phyloP scores from a whole-genome alignment of 805 yeast species.

The Tetrapisispora pingtungensis region DNA sequence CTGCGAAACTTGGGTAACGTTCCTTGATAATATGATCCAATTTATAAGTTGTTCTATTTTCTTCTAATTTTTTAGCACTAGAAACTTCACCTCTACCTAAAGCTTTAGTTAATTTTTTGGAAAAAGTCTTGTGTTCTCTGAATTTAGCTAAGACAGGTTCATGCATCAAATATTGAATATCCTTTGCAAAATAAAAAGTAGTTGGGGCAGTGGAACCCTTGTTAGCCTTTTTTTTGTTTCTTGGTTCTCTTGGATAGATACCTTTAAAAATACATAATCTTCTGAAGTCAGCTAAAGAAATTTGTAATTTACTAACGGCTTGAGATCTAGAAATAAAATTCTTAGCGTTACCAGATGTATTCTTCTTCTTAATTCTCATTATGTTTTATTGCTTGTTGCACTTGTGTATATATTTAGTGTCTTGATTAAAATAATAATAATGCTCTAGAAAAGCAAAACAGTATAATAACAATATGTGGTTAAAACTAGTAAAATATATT shows the following conservation, averaged over 20 bases:
- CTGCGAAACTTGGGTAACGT: slow-evolving; percentile 87
- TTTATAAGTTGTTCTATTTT: slow-evolving; percentile 58
- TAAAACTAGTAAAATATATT: too few relatives aligned
- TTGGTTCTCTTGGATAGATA: slow-evolving; percentile 92
- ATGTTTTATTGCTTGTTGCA: not conserved
- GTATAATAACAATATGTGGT: too few relatives aligned
- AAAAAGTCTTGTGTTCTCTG: slow-evolving; percentile 91
- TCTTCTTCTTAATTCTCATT: slow-evolving; percentile 71
- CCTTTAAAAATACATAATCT: slow-evolving; percentile 97
- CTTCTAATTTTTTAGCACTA: slow-evolving; percentile 79
- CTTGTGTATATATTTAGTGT: too few relatives aligned
- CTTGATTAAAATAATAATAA: too few relatives aligned
- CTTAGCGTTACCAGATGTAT: slow-evolving; percentile 79
- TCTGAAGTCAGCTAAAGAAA: slow-evolving; percentile 92
- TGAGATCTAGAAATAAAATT: slow-evolving; percentile 90
- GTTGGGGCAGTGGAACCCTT: slow-evolving; percentile 96
- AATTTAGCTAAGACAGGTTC: slow-evolving; percentile 88
- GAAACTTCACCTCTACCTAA: slow-evolving; percentile 85
- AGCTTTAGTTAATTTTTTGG: slow-evolving; percentile 81
- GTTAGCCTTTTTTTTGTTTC: slow-evolving; percentile 91
- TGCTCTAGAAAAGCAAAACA: too few relatives aligned
- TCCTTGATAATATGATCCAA: slow-evolving; percentile 88
- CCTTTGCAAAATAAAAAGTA: slow-evolving; percentile 88
- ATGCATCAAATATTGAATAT: slow-evolving; percentile 87
- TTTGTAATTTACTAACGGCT: slow-evolving; percentile 85